A percentile compares a stretch with the other conserved stretches of the same genome.
These are phyloP conservation scores for Apiospora sp. DNA, from an alignment of 2,329 filamentous ascomycete species.

Conservation along the genomic window DNA sequence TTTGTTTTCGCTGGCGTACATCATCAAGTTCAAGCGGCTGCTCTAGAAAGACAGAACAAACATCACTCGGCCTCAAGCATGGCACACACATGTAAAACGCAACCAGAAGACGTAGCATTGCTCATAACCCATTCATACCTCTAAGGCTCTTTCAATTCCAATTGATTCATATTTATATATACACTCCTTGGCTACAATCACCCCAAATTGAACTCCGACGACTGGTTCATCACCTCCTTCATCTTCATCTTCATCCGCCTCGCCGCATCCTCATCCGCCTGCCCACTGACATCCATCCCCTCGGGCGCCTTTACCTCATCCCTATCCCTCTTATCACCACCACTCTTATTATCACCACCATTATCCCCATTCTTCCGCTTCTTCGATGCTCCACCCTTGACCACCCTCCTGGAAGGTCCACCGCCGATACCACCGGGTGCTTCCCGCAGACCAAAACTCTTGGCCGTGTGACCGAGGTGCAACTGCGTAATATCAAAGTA, in stretches of 20 bases:
- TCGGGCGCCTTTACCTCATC: conserved; percentile 34
- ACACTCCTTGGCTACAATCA: conserved; percentile 37
- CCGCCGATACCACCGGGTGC: conserved; percentile 82
- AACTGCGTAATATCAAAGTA: conserved; percentile 93
- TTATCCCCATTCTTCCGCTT: conserved; percentile 43
- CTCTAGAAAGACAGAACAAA: background rate
- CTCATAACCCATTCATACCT: background rate
- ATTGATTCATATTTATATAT: background rate
- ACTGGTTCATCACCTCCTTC: conserved; percentile 61
- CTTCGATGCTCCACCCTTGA: conserved; percentile 45
- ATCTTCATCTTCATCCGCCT: conserved; percentile 72
- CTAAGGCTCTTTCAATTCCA: background rate
- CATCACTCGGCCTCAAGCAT: too few species aligned
- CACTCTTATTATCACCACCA: conserved; percentile 43
- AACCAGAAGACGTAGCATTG: background rate
- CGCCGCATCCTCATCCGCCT: conserved; percentile 64
- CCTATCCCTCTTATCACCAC: conserved; percentile 41
- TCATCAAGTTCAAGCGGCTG: background rate
- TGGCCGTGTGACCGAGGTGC: conserved; percentile 91
- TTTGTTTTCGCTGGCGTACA: too few species aligned
- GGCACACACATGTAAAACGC: background rate
- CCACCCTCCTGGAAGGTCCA: conserved; percentile 56
- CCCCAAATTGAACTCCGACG: conserved; percentile 74
- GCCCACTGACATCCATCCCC: conserved; percentile 44
- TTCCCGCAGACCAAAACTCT: conserved; percentile 90